phyloP scores from a whole-genome alignment of 768 basidiomycete species.

The Tylopilus intermedius region DNA sequence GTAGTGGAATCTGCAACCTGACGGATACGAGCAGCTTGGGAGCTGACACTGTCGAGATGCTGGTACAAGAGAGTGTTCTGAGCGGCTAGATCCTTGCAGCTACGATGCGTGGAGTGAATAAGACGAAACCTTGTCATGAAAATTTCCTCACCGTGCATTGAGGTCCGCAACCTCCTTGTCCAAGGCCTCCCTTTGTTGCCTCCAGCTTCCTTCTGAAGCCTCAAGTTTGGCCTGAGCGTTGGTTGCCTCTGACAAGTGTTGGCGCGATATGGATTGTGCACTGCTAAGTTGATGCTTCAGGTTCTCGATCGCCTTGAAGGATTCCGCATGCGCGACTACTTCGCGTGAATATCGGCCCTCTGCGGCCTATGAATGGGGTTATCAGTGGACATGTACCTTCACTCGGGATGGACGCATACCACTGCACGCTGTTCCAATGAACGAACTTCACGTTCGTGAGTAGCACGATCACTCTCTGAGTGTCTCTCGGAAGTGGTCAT shows the following conservation, averaged over 20 bases:
- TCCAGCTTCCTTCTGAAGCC: constrained; percentile 76
- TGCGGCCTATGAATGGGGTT: constrained; percentile 43
- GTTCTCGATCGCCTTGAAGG: constrained; percentile 65
- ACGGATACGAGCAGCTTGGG: constrained; percentile 77
- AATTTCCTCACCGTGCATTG: constrained; percentile 51
- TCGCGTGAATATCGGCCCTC: constrained; percentile 80
- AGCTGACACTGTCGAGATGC: constrained; percentile 79
- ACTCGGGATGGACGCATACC: constrained; percentile 33
- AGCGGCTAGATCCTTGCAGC: constrained; percentile 65
- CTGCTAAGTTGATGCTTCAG: constrained; percentile 59
- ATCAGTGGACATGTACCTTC: neutral
- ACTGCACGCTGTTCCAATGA: constrained; percentile 65
- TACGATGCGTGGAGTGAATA: constrained; percentile 23
- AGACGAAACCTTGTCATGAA: neutral
- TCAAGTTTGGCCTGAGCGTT: constrained; percentile 70
- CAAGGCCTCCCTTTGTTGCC: constrained; percentile 67
- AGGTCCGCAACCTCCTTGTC: constrained; percentile 76
- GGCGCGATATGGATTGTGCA: constrained; percentile 50
- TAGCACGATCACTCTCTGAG: constrained; percentile 56
- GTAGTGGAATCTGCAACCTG: constrained; percentile 56
- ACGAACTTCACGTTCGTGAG: constrained; percentile 62
- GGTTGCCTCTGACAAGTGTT: constrained; percentile 58
- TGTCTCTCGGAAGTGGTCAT: constrained; percentile 70
- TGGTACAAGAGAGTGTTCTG: constrained; percentile 78
- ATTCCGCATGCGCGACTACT: constrained; percentile 80